Evolutionary conservation across 441 rosid species (phyloP), one percentile per base, ranked within the genome.

Genomic region (Isatis lusitanica): DNA sequence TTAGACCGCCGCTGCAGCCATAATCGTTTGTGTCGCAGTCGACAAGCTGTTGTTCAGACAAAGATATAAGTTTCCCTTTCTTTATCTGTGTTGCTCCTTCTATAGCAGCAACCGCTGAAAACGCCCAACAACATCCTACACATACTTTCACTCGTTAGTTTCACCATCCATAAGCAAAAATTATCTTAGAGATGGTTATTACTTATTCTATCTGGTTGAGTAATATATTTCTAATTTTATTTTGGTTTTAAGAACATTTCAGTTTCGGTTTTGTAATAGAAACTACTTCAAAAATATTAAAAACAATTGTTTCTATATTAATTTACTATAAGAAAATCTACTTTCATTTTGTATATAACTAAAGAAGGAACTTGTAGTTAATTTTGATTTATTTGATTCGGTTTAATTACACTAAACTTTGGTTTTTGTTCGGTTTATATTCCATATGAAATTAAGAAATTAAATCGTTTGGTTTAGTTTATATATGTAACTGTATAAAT

Each of bases 91-190:
- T 33, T 44, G 69, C 74, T 61, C 81, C 81, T 74, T 85, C 83
- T 2, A 81, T 68, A 4, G 82, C 83, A 53, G 86, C 88, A 63
- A 83, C 83, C 3, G 74, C 72, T 59, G 88, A 83, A 70, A 85
- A 85, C 64, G 86, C 86, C 86, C 86, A 82, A 57, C 86, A 85
- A 68, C 76, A 66, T 28, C 86, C 88, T 85, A 51, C 28, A 40
- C 24, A 10, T 38, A 56, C 60, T 46, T 39, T 18, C 17, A 77
- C 60, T 55, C 21, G 21, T 55, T 55, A 55, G 15, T 53, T 52
- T 53, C 38, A 13, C 18, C 1, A 1, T 30, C 59, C 59, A 53
- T 13, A 10, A 21, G 24, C 38, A 9, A 36, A 36, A 36, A 9
- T 36, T 36, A 36, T 36, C 40, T 36, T 36, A 36, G 11, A 38